Evolutionary conservation across 1,284 basidiomycete species (phyloP).

Genomic region (Ceratobasidium sp.): DNA sequence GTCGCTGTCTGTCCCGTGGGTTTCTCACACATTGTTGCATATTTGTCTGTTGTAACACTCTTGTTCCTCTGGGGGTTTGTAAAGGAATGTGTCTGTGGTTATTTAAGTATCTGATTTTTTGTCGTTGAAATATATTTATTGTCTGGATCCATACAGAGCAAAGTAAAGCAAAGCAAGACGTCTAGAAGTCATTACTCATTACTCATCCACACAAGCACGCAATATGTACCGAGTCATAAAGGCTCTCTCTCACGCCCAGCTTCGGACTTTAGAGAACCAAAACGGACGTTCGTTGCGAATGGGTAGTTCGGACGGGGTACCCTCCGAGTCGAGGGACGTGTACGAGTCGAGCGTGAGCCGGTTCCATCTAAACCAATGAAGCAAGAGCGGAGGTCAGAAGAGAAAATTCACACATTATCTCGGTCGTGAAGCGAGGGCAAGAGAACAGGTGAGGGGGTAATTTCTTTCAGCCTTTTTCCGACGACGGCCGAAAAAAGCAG

Average conservation of each 20-base stretch:
- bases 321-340: slow-evolving; percentile 25
- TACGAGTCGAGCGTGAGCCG: slow-evolving; percentile 36
- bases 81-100: slow-evolving; percentile 3
- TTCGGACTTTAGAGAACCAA: slow-evolving; percentile 89
- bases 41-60: slow-evolving; percentile 27
- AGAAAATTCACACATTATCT: neutral
- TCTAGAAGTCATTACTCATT: neutral
- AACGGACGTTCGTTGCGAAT: slow-evolving; percentile 90
- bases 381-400: neutral
- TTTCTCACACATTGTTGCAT: slow-evolving; percentile 10
- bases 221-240: neutral
- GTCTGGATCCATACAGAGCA: slow-evolving; percentile 3
- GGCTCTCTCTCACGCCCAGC: slow-evolving; percentile 23
- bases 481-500: no score
- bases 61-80: neutral
- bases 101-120: slow-evolving; percentile 2
- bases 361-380: slow-evolving; percentile 34
- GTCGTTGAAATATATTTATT: slow-evolving; percentile 24
- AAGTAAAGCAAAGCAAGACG: neutral
- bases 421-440: neutral
- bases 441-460: no score
- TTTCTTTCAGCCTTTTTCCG: no score
- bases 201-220: neutral
- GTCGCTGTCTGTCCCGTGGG: neutral
- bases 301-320: slow-evolving; percentile 61